Evolutionary conservation across 2,329 filamentous ascomycete species (phyloP), one percentile per base, ranked within the genome.

Genomic region (Claviceps citrina): DNA sequence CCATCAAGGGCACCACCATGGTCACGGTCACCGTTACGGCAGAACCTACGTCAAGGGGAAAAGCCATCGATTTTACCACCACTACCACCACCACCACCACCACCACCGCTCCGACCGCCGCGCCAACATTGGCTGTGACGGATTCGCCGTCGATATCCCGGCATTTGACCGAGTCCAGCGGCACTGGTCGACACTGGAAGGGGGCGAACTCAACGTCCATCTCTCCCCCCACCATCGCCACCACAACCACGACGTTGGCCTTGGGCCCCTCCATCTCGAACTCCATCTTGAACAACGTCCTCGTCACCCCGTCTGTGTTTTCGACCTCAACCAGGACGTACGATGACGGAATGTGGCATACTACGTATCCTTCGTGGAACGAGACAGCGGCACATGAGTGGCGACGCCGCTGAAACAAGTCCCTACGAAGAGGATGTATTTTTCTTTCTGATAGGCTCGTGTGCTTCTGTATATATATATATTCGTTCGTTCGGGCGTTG

Each of bases 311-410:
- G 31, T 18, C 35, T 16, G 40, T 43, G 20, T 32, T 47, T 9
- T 45, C 46, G 8, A 48, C 51, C 12, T 42, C 48, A 24, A 47
- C 52, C n/a, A 47, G 48, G 26, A 56, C 55, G 10, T 54, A 60
- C 31, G 64, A 68, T 41, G 47, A 68, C 39, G 65, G 66, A 15
- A 51, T 51, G 37, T 68, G 66, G 67, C 63, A 65, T 42, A 65
- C 65, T 3, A 57, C 57, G 0, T 68, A 67, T 40, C 62, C 63
- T 3, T 32, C 61, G 0, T 66, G 62, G 62, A 68, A 66, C 44
- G 57, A 51, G 38, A 66, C 64, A 2, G 44, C 19, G 24, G 30
- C 16, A 33, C 28, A 44, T 15, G 36, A 33, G 12, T 25, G 24
- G 13, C 37, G 37, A 22, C 31, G 27, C 9, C 4, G 16, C 24